phyloP scores from a whole-genome alignment of 2,329 filamentous ascomycete genomes.

The Phyllosticta citribraziliensis region DNA sequence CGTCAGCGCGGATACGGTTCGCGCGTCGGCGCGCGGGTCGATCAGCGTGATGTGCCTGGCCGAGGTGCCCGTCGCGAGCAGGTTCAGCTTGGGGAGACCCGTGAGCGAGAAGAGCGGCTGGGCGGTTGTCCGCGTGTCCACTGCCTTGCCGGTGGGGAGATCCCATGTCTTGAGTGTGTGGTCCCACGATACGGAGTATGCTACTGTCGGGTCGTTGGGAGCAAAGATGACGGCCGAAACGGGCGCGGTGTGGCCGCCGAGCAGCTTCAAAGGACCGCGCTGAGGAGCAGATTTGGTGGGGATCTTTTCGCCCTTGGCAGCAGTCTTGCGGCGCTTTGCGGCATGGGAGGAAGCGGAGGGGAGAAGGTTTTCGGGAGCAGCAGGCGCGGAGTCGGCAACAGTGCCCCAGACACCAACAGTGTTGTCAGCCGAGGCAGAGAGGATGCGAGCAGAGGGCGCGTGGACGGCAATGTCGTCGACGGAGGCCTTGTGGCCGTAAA shows the following conservation, averaged over 20 bases:
- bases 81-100: conserved; percentile 56
- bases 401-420: conserved; percentile 82
- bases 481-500: conserved; percentile 70
- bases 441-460: conserved; percentile 61
- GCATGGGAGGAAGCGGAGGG: conserved; percentile 53
- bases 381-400: conserved; percentile 63
- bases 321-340: conserved; percentile 67
- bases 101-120: conserved; percentile 74
- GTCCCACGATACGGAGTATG: conserved; percentile 85
- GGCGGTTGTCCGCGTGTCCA: conserved; percentile 74
- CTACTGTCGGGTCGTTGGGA: conserved; percentile 72
- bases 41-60: conserved; percentile 86
- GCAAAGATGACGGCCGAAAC: conserved; percentile 80
- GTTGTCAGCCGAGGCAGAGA: conserved; percentile 79
- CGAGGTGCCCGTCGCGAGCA: conserved; percentile 67
- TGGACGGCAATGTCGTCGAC: conserved; percentile 70
- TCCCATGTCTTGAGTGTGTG: conserved; percentile 88
- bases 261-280: conserved; percentile 67
- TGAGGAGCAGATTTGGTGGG: conserved; percentile 54
- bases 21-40: conserved; percentile 72
- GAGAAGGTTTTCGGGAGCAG: conserved; percentile 59
- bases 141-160: conserved; percentile 66
- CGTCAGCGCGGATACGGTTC: conserved; percentile 76
- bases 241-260: conserved; percentile 61
- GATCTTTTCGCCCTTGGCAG: conserved; percentile 41